These are phyloP conservation scores for Cutaneotrichosporon mucoides DNA, from an alignment of 1,284 basidiomycete genomes.

Conservation along the genomic window DNA sequence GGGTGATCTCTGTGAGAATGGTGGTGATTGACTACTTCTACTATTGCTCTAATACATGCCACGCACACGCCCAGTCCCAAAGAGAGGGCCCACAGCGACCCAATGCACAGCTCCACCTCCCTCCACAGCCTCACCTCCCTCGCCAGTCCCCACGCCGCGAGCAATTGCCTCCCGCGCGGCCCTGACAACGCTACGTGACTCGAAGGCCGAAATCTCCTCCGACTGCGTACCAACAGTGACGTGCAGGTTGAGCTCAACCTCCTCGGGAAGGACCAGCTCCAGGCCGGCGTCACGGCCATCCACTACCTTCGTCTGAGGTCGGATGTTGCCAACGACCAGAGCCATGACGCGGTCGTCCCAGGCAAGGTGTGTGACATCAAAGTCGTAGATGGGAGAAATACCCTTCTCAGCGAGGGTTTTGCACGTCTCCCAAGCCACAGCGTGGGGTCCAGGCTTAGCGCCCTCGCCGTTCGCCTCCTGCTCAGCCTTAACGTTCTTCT, in stretches of 20 bases:
- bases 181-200: conserved; percentile 49
- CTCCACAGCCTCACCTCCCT: conserved; percentile 27
- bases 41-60: conserved; percentile 29
- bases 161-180: conserved; percentile 29
- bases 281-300: conserved; percentile 8
- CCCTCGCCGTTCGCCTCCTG: conserved; percentile 40
- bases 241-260: conserved; percentile 61
- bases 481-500: conserved; percentile 54
- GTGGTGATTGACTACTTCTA: neutral
- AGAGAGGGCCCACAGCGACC: conserved; percentile 22
- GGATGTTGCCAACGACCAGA: conserved; percentile 60
- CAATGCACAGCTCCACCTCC: conserved; percentile 35
- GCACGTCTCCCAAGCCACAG: conserved; percentile 64
- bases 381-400: conserved; percentile 58
- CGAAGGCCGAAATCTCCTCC: conserved; percentile 60
- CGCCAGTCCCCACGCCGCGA: conserved; percentile 20
- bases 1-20: neutral
- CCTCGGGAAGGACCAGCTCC: conserved; percentile 51
- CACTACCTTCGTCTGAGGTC: conserved; percentile 47
- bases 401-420: conserved; percentile 51
- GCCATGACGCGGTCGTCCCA: conserved; percentile 82
- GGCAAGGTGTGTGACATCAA: conserved; percentile 62
- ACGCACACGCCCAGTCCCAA: conserved; percentile 28
- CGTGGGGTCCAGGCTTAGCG: conserved; percentile 13
- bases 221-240: conserved; percentile 79